A percentile compares a stretch with the other conserved stretches of the same genome.
These are phyloP conservation scores for Pichia scutulata DNA, from an alignment of 805 yeast species.

Conservation along the genomic window DNA sequence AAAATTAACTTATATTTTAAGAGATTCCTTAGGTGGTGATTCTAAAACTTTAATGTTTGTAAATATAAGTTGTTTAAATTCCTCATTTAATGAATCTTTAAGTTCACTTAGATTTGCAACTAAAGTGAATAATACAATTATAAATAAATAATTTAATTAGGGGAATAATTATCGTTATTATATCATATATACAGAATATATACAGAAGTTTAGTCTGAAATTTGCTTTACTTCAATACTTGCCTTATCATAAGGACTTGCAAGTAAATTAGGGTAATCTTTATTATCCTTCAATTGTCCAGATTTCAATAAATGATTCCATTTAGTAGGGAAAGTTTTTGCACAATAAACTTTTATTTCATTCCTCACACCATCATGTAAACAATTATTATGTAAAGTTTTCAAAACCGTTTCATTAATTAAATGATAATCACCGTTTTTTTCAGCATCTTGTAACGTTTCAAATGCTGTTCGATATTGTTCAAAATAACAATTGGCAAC, in stretches of 20 bases:
- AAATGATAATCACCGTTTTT: conserved; percentile 36
- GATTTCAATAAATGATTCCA: conserved; percentile 33
- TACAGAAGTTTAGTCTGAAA: neutral
- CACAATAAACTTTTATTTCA: conserved; percentile 34
- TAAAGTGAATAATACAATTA: conserved; percentile 55
- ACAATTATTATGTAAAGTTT: conserved; percentile 42
- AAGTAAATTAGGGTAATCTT: conserved; percentile 28
- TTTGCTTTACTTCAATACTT: conserved; percentile 10
- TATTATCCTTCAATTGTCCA: conserved; percentile 25
- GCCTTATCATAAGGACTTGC: conserved; percentile 19
- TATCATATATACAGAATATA: conserved; percentile 5
- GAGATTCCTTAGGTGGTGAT: conserved; percentile 74
- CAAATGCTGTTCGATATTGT: conserved; percentile 46
- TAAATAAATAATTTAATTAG: neutral
- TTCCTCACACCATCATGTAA: conserved; percentile 29
- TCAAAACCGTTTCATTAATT: conserved; percentile 37
- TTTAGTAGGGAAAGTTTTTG: conserved; percentile 22
- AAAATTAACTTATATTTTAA: conserved; percentile 72
- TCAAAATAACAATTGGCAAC: conserved; percentile 69
- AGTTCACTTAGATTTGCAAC: conserved; percentile 87
- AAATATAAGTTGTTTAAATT: conserved; percentile 61
- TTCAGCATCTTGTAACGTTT: conserved; percentile 38
- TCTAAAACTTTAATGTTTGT: conserved; percentile 94
- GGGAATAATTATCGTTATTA: too few relatives aligned
- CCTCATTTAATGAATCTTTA: conserved; percentile 66